phyloP scores from a whole-genome alignment of 2,329 filamentous ascomycete genomes.

The Pseudocercospora pini-densiflorae region DNA sequence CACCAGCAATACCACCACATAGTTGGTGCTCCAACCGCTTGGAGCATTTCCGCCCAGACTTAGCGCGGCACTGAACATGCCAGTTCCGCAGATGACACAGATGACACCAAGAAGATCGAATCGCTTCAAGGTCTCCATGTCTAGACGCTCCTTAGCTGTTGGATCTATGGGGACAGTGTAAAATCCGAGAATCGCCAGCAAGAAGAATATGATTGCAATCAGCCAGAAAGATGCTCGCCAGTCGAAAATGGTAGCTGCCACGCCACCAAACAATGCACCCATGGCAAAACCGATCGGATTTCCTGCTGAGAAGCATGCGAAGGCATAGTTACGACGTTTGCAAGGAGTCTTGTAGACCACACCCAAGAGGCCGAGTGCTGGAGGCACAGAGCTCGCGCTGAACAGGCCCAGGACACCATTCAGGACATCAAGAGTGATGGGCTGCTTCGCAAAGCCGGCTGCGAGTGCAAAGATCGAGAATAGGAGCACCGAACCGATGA shows the following conservation, averaged over 20 bases:
- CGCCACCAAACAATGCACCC: conserved; percentile 13
- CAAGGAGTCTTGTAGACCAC: conserved; percentile 10
- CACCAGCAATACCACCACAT: conserved; percentile 48
- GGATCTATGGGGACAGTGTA: conserved; percentile 9
- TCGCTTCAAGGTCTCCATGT: conserved; percentile 9
- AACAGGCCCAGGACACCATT: conserved; percentile 16
- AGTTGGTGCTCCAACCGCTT: conserved; percentile 42
- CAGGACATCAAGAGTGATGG: conserved; percentile 10
- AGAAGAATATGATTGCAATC: conserved; percentile 13
- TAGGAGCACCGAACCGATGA: conserved; percentile 10
- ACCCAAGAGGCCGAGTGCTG: conserved; percentile 13
- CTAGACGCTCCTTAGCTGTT: background rate
- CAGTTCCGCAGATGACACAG: conserved; percentile 14
- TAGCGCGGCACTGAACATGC: conserved; percentile 41
- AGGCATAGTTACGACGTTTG: conserved; percentile 15
- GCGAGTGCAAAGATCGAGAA: conserved; percentile 16
- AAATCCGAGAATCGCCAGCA: conserved; percentile 9
- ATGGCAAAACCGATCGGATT: conserved; percentile 17
- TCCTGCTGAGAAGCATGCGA: conserved; percentile 17
- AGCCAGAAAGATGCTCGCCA: conserved; percentile 18
- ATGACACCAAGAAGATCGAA: conserved; percentile 13
- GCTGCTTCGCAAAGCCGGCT: conserved; percentile 9
- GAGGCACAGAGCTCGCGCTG: conserved; percentile 15
- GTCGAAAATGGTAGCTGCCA: conserved; percentile 13
- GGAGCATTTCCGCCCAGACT: conserved; percentile 52